Evolutionary conservation across 164 flowering plant species (phyloP).

Genomic region (Annona cherimola): DNA sequence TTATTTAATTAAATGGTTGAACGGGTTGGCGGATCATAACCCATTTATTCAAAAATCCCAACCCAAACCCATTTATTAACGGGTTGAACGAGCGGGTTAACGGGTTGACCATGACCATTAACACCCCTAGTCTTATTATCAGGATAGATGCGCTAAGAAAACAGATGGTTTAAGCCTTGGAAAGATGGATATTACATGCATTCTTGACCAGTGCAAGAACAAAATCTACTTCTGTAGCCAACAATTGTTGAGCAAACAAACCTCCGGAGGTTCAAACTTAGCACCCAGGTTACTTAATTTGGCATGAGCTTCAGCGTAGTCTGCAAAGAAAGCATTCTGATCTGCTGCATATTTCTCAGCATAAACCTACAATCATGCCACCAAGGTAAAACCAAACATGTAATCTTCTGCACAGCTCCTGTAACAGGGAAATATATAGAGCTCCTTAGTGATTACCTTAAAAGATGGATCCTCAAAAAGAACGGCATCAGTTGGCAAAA

Average conservation of each 20-base stretch:
- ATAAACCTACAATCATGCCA: conserved; percentile 50
- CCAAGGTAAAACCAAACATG: neutral
- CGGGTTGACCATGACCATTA: too few relatives aligned
- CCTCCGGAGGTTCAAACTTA: conserved; percentile 97
- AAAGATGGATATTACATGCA: neutral
- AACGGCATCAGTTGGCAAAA: conserved; percentile 94
- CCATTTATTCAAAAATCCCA: too few relatives aligned
- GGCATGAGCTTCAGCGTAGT: conserved; percentile 99
- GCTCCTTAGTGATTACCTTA: conserved; percentile 42
- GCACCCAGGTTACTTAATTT: conserved; percentile 96
- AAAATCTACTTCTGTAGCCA: neutral
- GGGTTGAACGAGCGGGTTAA: too few relatives aligned
- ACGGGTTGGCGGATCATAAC: too few relatives aligned
- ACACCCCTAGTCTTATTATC: neutral
- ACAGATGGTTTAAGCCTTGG: neutral
- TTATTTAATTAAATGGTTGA: too few relatives aligned
- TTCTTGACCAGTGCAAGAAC: neutral
- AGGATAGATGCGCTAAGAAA: neutral
- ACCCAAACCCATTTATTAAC: too few relatives aligned
- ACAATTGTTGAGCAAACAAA: conserved; percentile 20
- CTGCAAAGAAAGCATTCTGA: conserved; percentile 85
- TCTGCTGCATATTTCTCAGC: conserved; percentile 94
- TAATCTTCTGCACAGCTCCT: neutral
- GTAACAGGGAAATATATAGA: neutral
- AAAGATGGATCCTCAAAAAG: conserved; percentile 93